Base-by-base conservation (phyloP, 2,329 filamentous ascomycete genomes). In the Cytospora schulzeri region DNA sequence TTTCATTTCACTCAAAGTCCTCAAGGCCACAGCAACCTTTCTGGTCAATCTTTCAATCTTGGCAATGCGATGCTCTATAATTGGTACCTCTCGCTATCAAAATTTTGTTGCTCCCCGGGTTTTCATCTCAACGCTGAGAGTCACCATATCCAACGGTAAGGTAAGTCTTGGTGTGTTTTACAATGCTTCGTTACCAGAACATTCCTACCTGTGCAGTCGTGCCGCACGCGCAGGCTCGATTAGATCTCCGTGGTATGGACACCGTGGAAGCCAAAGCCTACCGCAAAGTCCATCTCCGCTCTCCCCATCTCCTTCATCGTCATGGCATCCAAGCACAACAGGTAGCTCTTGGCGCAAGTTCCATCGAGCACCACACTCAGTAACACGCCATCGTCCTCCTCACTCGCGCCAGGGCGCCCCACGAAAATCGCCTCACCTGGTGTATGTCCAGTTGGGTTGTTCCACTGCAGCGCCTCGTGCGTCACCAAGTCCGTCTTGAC, bases 391-490 rank as follows among this genome's bases (percentile, higher is more conserved):
- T 77, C 74, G 14, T 72, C 72, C 9, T 74, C 72, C 9, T 70
- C 68, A 4, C 68, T 69, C 0, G 78, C 73, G 7, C 71, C 76
- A 0, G 84, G 84, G 35, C 81, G 76, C 1, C 82, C 77, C 1
- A 92, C 79, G 67, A 91, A 92, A 35, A 92, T 86, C 0, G 88
- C 80, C 73, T 92, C 90, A 1, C 89, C 85, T 0, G 90, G 89
- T 0, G 87, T 88, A 69, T 91, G 88, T 0, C 83, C 87, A 1
- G 76, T 72, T 0, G 79, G 78, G 0, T 79, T 79, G 14, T 83
- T 79, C 89, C 89, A 92, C 66, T 83, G 78, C 4, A 83, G 66
- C 0, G 79, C 78, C 31, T 80, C 78, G 14, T 82, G 76, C 0
- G 83, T 88, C 12, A 76, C 69, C 4, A 85, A 78, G 71, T 92